Conservation (phyloP, 176 grass and related monocot species). For the Phyllostachys edulis region DNA sequence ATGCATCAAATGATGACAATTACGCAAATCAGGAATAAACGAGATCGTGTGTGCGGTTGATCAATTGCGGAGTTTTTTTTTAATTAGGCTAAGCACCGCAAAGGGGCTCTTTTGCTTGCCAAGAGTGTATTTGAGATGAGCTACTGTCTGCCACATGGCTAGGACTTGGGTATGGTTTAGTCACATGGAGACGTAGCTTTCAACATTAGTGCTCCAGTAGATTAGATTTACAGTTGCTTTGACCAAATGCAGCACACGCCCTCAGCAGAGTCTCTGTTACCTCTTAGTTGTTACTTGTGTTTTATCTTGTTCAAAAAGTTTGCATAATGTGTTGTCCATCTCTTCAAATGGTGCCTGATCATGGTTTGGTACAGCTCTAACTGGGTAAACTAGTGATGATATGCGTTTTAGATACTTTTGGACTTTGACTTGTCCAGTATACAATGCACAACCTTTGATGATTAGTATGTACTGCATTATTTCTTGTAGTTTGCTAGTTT, state of each 20-base stretch:
- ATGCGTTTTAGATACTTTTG: neutral
- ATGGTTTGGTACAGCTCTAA: neutral
- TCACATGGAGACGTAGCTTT: neutral
- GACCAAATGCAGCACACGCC: neutral
- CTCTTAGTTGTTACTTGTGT: neutral
- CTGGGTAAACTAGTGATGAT: neutral
- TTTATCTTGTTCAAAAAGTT: neutral
- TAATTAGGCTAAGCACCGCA: neutral
- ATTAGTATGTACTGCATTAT: neutral
- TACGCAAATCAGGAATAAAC: neutral
- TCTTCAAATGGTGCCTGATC: neutral
- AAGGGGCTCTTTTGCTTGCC: neutral
- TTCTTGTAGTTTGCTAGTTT: neutral
- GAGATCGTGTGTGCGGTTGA: neutral
- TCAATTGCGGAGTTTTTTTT: neutral
- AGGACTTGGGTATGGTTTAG: neutral
- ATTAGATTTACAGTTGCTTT: neutral
- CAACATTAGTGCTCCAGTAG: neutral
- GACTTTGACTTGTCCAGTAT: neutral
- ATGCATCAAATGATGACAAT: neutral
- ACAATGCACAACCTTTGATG: neutral
- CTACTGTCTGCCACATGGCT: neutral
- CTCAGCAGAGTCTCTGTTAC: neutral
- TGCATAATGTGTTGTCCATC: neutral
- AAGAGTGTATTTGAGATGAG: neutral